Evolutionary conservation across 2,329 filamentous ascomycete species (phyloP), one percentile per base, ranked within the genome.

Genomic region (Xylaria sp.): DNA sequence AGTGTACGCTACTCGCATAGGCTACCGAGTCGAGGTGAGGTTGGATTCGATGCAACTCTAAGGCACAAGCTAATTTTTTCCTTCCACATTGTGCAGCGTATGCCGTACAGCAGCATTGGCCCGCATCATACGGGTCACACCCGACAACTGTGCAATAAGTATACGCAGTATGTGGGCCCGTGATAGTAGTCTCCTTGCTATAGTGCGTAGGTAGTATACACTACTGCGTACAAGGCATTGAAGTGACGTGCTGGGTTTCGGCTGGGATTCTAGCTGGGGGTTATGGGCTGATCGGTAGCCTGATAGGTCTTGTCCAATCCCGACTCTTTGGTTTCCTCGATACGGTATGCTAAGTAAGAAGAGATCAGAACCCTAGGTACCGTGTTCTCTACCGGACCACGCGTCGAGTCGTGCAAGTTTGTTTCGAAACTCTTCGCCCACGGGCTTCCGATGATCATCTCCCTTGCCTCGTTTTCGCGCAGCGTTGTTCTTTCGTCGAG

Each of bases 111-210:
- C 27, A 55, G 44, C 61, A 53, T 57, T 67, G 29, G 33, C 61
- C 56, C 61, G 57, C 65, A 58, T 67, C 56, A 49, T 33, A 61
- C 65, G 55, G 57, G 45, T 61, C 51, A 44, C 36, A 64, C 25
- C 60, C 64, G 60, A 62, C 59, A 44, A 22, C 54, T 45, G 45
- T 51, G 36, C 50, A 44, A 39, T 56, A n/a, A n/a, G n/a, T n/a
- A n/a, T n/a, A n/a, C n/a, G n/a, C n/a, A n/a, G 20, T 36, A 20
- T 33, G 49, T 60, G 61, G 65, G 51, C 31, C 65, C 45, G n/a
- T 33, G 33, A 13, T 51, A 31, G 13, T 31, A 31, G 3, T 7
- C 29, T 31, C 3, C 29, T 31, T 31, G 7, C 29, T 31, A 31
- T 31, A 3, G n/a, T 31, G 7, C 29, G n/a, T 49, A 59, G n/a